Evolutionary conservation across 1,284 basidiomycete genomes (phyloP), one percentile per base, ranked within the genome.

Genomic region (Irpex rosettiformis): DNA sequence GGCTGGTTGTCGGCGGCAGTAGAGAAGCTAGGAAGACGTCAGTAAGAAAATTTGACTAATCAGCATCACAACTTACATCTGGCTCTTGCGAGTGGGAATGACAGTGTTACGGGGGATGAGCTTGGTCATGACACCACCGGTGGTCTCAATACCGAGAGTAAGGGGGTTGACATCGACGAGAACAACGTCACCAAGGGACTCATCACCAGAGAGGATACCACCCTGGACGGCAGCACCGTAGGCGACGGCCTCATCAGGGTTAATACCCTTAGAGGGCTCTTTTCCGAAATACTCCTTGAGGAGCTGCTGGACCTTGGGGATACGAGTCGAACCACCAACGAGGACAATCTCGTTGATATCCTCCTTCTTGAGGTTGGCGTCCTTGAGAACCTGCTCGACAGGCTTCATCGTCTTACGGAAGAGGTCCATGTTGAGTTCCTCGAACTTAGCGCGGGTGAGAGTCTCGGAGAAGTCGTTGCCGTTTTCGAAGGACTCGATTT

Each of bases 321-420:
- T 98, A 88, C 96, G 94, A 64, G 96, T 98, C 11, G 96, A 98
- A 75, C 96, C 96, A 78, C 96, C 96, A 63, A 98, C 95, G 58
- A 98, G 91, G 33, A 91, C 89, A 60, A 91, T 77, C 86, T 98
- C 96, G 70, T 97, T 88, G 61, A 99, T 78, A 68, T 96, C 93
- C 67, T 98, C 94, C 86, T 98, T 98, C 86, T 96, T 96, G 72
- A 98, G 89, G 69, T 90, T 90, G 64, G 96, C 91, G 72, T 99
- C 96, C 87, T 98, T 98, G 70, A 98, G 83, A 33, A 98, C 96
- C 77, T 98, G 95, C 78, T 98, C 95, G 65, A 98, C 96, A 66
- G 96, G 96, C 84, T 96, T 96, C 93, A 98, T 94, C 48, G 96
- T 98, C 86, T 96, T 96, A 70, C 94, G 86, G 92, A 99, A 98